Evolutionary conservation across 1,284 basidiomycete genomes (phyloP).

Genomic region (Naganishia sp.): DNA sequence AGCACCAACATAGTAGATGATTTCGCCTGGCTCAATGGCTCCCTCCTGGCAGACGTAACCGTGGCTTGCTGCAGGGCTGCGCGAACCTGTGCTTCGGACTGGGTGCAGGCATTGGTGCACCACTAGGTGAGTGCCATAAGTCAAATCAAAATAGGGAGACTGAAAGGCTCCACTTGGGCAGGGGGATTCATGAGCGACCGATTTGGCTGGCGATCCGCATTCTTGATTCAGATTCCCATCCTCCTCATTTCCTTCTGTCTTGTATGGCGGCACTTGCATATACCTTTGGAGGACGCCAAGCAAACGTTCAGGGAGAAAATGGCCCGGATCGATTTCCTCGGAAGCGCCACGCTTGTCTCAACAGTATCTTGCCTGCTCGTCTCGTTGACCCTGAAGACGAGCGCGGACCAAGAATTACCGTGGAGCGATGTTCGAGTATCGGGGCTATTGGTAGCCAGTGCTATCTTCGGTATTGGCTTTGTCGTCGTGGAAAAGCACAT

Average conservation of each 20-base stretch:
- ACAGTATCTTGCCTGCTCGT: conserved; percentile 73
- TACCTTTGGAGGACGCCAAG: conserved; percentile 55
- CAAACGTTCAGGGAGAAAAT: conserved; percentile 66
- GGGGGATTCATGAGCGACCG: conserved; percentile 32
- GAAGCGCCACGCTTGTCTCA: conserved; percentile 73
- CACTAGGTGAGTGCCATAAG: conserved; percentile 64
- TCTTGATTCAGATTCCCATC: conserved; percentile 64
- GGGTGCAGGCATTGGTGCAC: conserved; percentile 75
- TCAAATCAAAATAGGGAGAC: background rate
- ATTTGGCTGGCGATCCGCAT: conserved; percentile 39
- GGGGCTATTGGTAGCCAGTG: conserved; percentile 64
- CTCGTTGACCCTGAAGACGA: conserved; percentile 74
- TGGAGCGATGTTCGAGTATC: conserved; percentile 72
- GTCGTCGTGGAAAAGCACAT: conserved; percentile 70
- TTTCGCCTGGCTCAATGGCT: no score
- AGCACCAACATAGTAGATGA: conserved; percentile 45
- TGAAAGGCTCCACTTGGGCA: conserved; percentile 2
- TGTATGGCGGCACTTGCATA: conserved; percentile 68
- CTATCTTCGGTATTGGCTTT: conserved; percentile 63
- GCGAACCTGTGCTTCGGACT: conserved; percentile 55
- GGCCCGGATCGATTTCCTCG: conserved; percentile 76
- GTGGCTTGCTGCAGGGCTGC: conserved; percentile 77
- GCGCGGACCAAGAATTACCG: conserved; percentile 51
- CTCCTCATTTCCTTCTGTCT: conserved; percentile 68
- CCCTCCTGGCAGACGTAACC: conserved; percentile 63